Evolutionary conservation across 768 basidiomycete species (phyloP).

Genomic region (Gautieria morchelliformis): DNA sequence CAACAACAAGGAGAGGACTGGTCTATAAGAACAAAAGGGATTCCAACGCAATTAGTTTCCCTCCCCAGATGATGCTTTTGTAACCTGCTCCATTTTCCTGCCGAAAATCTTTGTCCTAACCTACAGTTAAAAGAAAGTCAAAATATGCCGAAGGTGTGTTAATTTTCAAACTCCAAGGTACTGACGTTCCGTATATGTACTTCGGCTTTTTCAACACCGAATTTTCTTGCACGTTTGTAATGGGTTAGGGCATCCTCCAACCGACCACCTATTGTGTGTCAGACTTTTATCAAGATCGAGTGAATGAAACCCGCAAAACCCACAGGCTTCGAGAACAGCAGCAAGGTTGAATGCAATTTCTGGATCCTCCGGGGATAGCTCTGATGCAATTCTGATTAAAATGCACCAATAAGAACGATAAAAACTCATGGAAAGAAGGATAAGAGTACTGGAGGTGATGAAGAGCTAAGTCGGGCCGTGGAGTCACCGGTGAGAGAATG

Average conservation of each 20-base stretch:
- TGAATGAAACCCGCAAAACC: conserved; percentile 19
- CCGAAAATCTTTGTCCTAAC: conserved; percentile 75
- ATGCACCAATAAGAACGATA: conserved; percentile 20
- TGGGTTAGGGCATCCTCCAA: conserved; percentile 73
- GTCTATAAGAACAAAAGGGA: too few species aligned
- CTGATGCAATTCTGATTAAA: conserved; percentile 59
- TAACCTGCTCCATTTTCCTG: conserved; percentile 39
- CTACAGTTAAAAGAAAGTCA: conserved; percentile 26
- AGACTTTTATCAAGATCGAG: neutral
- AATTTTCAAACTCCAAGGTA: conserved; percentile 10
- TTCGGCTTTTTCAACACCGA: conserved; percentile 73
- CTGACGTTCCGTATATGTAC: conserved; percentile 75
- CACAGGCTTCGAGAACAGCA: conserved; percentile 84
- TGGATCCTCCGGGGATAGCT: conserved; percentile 81
- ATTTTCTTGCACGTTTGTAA: conserved; percentile 70
- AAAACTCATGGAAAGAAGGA: conserved; percentile 18
- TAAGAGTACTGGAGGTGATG: conserved; percentile 66
- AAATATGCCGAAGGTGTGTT: conserved; percentile 11
- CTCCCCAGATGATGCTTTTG: neutral
- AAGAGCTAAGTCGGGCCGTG: conserved; percentile 73
- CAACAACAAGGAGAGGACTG: neutral
- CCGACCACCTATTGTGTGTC: conserved; percentile 48
- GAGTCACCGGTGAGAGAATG: conserved; percentile 64
- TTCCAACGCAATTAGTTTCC: too few species aligned
- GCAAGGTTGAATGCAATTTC: conserved; percentile 90